Conservation (phyloP, 805 yeast species). For the Pichia californica region DNA sequence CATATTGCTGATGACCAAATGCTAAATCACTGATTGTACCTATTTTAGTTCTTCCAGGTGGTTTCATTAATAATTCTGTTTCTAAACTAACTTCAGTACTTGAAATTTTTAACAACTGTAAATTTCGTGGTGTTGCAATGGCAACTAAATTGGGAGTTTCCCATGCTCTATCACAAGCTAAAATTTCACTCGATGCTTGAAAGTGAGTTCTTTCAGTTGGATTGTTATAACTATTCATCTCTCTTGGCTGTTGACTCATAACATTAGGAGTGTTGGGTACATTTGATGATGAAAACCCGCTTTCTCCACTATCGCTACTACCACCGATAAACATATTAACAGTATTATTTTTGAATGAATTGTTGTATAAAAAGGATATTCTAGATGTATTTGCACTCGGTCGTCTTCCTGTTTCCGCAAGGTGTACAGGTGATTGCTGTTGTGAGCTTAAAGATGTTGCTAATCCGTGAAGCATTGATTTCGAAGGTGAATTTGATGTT, state of each 20-base stretch:
- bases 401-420: slow-evolving; percentile 21
- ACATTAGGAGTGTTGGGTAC: too few species aligned
- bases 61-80: slow-evolving; percentile 30
- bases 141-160: slow-evolving; percentile 32
- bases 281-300: too few species aligned
- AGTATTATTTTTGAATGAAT: slow-evolving; percentile 10
- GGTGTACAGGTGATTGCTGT: slow-evolving; percentile 17
- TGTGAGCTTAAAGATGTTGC: neutral
- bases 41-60: slow-evolving; percentile 25
- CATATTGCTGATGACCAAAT: slow-evolving; percentile 36
- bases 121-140: slow-evolving; percentile 36
- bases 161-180: slow-evolving; percentile 28
- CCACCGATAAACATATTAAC: slow-evolving; percentile 10
- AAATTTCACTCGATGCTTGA: slow-evolving; percentile 30
- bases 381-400: slow-evolving; percentile 38
- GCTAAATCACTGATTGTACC: slow-evolving; percentile 39
- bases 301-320: neutral
- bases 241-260: too few species aligned
- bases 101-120: slow-evolving; percentile 34
- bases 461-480: neutral
- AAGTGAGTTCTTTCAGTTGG: slow-evolving; percentile 19
- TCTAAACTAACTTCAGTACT: slow-evolving; percentile 26
- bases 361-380: slow-evolving; percentile 53
- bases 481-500: slow-evolving; percentile 3
- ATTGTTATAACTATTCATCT: neutral